Base-by-base conservation (phyloP, 2,329 filamentous ascomycete genomes). In the Aspergillus pseudoterreus region DNA sequence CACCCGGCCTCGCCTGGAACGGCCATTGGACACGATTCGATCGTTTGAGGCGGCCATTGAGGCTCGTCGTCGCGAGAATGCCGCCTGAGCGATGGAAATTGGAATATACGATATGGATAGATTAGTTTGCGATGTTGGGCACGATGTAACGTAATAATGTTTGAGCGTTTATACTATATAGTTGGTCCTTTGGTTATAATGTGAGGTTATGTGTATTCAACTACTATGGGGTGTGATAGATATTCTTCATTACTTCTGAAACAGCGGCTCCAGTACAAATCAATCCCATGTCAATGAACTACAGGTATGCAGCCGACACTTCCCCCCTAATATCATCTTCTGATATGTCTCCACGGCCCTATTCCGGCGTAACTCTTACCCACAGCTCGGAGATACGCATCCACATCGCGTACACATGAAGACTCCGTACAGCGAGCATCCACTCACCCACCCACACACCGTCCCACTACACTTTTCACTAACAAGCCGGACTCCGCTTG, bases 1-100 rank as follows among this genome's bases (percentile, higher is more conserved):
- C 12, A 96, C 92, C 12, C 83, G 92, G 59, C 87, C 82, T 63
- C 84, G 91, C 64, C 86, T 90, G 82, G 92, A 96, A 74, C 85
- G 92, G 52, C 92, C 92, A 19, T 78, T 96, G 43, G 92, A 96
- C 64, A 96, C 92, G 1, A 96, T 96, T 63, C 84, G 90, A 64
- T 86, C 87, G 49, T 96, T 96, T 57, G 90, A 96, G 71, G 88
- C 86, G 35, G 89, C 90, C 48, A 95, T 96, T 63, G 89, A 95
- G 63, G 83, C 85, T 6, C 59, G 63, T 38, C 61, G 62, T 15
- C 57, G 60, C 38, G 55, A 63, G 87, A 95, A 69, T 47, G 54
- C 55, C 6, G 56, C 59, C 52, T 56, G 39, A 59, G 46, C 19
- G 9, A 36, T 50, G 41, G 45, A 46, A 38, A 21, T 39, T 30